Conservation (phyloP, 306 rosid genomes). For the Prunus padus region DNA sequence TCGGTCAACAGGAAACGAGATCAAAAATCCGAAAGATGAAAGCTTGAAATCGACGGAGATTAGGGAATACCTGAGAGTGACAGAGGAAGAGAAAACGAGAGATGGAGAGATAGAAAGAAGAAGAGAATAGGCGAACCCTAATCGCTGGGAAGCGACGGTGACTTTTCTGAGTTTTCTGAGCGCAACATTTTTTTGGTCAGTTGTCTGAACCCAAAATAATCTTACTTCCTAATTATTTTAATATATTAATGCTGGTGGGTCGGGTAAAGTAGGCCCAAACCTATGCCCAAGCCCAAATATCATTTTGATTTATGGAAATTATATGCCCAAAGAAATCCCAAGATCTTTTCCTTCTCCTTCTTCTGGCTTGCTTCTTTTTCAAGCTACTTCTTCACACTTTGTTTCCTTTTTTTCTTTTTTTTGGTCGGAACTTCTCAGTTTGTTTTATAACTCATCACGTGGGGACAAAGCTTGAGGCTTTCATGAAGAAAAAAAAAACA, state of each 20-base stretch:
- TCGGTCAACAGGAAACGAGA: background rate
- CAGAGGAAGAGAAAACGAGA: background rate
- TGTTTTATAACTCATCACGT: too few species aligned
- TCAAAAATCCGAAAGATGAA: background rate
- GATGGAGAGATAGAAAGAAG: background rate
- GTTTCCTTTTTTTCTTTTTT: too few species aligned
- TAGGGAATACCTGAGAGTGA: slow-evolving; percentile 3
- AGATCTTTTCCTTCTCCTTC: background rate
- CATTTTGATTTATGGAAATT: background rate
- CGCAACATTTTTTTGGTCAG: background rate
- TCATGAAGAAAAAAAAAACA: too few species aligned
- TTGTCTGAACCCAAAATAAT: background rate
- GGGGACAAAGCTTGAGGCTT: too few species aligned
- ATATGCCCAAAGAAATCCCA: too few species aligned
- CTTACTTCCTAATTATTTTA: background rate
- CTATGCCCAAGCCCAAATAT: background rate
- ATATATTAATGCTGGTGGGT: background rate
- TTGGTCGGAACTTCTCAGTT: too few species aligned
- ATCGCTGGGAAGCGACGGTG: slow-evolving; percentile 14
- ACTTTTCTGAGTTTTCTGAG: background rate
- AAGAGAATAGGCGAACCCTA: slow-evolving; percentile 7
- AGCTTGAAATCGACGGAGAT: background rate
- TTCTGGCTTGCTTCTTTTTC: background rate
- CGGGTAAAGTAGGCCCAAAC: background rate
- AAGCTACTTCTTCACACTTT: too few species aligned